Evolutionary conservation across 495 filamentous ascomycete species (phyloP).

Genomic region (Neurospora sp.): DNA sequence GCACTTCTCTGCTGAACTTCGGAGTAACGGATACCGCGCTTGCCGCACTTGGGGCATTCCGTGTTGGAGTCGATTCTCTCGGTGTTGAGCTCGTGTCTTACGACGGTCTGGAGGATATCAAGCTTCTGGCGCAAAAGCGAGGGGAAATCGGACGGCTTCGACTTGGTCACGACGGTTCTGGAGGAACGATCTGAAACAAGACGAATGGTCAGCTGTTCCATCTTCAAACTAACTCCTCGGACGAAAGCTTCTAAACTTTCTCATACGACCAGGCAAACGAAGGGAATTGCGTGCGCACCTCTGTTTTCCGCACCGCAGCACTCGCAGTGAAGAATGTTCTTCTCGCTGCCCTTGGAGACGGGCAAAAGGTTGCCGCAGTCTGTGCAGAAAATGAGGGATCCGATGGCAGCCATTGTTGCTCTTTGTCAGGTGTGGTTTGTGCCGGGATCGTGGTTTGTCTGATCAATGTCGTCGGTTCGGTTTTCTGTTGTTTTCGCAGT

Average conservation of each 20-base stretch:
- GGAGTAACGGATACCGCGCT: conserved; percentile 73
- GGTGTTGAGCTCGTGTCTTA: conserved; percentile 66
- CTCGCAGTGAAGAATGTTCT: conserved; percentile 68
- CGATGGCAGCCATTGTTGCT: conserved; percentile 67
- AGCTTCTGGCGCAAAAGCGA: conserved; percentile 74
- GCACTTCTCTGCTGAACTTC: conserved; percentile 82
- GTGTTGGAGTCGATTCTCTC: conserved; percentile 58
- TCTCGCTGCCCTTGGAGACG: conserved; percentile 59
- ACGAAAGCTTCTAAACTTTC: too few relatives aligned
- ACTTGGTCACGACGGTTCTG: conserved; percentile 70
- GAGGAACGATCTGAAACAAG: conserved; percentile 57
- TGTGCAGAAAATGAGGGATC: conserved; percentile 85
- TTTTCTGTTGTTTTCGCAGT: not conserved
- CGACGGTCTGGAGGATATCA: conserved; percentile 76
- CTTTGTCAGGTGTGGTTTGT: not conserved
- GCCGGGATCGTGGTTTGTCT: not conserved
- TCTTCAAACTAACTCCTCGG: not conserved
- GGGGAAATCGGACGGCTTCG: conserved; percentile 79
- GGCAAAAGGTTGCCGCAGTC: conserved; percentile 90
- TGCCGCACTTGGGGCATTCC: conserved; percentile 71
- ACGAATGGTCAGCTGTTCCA: conserved; percentile 1
- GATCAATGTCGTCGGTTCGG: not conserved
- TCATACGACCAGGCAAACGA: not conserved
- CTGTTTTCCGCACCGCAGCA: conserved; percentile 76
- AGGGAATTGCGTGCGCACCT: conserved; percentile 41